Conservation (phyloP, 495 filamentous ascomycete genomes). For the Talaromyces stipitatus region DNA sequence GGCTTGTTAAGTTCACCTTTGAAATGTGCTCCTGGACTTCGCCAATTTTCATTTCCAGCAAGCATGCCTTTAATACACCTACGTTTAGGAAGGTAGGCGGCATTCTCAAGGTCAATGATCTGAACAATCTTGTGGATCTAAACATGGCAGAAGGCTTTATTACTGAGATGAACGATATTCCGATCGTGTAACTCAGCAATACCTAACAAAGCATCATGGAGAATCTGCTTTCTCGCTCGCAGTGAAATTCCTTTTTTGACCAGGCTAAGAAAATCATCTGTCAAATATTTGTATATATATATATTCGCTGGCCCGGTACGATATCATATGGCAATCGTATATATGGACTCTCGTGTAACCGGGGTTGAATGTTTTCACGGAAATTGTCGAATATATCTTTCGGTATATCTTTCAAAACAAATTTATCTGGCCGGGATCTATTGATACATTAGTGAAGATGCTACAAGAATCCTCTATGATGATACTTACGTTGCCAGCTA, state of each 20-base stretch:
- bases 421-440: constrained; percentile 15
- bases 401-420: constrained; percentile 24
- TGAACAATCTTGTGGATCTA: constrained; percentile 23
- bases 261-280: not conserved
- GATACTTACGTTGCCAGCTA: constrained; percentile 21
- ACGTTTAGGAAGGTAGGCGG: constrained; percentile 9
- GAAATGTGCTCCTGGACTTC: constrained; percentile 28
- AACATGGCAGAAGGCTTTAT: constrained; percentile 16
- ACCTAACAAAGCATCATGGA: not conserved
- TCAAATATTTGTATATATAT: constrained; percentile 4
- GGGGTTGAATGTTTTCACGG: not conserved
- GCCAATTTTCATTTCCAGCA: constrained; percentile 29
- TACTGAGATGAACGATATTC: constrained; percentile 20
- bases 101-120: not conserved
- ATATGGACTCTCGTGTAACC: not conserved
- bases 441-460: not conserved
- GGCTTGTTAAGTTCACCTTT: constrained; percentile 24
- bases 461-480: too few species aligned
- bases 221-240: not conserved
- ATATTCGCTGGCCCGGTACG: constrained; percentile 1
- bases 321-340: not conserved
- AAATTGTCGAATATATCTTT: not conserved
- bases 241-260: not conserved
- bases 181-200: not conserved
- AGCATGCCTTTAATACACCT: constrained; percentile 22